phyloP scores from a whole-genome alignment of 2,329 filamentous ascomycete genomes.

The Alternaria sp. region DNA sequence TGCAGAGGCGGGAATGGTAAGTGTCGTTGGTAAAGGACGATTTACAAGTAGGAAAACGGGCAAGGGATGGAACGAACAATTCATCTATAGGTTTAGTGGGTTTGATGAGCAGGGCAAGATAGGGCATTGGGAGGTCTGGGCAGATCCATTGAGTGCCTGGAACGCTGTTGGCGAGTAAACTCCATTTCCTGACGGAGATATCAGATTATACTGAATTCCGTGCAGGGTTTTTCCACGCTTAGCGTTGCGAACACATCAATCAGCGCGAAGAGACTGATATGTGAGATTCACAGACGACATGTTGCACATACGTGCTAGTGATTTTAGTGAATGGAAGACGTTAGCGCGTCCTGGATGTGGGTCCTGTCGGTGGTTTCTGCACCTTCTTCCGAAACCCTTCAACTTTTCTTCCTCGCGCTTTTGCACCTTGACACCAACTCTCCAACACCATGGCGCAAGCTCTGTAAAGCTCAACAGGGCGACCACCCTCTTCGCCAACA shows the following conservation, averaged over 20 bases:
- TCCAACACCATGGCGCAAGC: neutral
- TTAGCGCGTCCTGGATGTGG: conserved; percentile 18
- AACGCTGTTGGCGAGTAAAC: conserved; percentile 45
- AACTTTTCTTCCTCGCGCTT: conserved; percentile 17
- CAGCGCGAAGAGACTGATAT: neutral
- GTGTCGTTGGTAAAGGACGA: conserved; percentile 45
- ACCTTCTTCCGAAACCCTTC: conserved; percentile 7
- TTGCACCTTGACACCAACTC: neutral
- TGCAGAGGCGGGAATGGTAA: conserved; percentile 47
- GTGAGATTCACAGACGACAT: neutral
- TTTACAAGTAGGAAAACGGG: conserved; percentile 53
- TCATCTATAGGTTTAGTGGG: conserved; percentile 53
- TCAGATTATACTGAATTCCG: neutral
- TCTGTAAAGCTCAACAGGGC: neutral
- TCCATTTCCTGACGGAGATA: neutral
- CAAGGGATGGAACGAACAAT: conserved; percentile 53
- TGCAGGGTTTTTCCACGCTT: neutral
- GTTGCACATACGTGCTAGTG: neutral
- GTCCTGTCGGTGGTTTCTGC: conserved; percentile 8
- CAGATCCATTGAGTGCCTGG: conserved; percentile 56
- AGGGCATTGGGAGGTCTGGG: conserved; percentile 57
- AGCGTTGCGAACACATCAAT: neutral
- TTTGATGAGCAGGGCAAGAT: conserved; percentile 53
- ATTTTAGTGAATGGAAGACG: neutral
- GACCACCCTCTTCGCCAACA: neutral